phyloP scores from a whole-genome alignment of 129 eudicot species.

The Helianthus tuberosus region DNA sequence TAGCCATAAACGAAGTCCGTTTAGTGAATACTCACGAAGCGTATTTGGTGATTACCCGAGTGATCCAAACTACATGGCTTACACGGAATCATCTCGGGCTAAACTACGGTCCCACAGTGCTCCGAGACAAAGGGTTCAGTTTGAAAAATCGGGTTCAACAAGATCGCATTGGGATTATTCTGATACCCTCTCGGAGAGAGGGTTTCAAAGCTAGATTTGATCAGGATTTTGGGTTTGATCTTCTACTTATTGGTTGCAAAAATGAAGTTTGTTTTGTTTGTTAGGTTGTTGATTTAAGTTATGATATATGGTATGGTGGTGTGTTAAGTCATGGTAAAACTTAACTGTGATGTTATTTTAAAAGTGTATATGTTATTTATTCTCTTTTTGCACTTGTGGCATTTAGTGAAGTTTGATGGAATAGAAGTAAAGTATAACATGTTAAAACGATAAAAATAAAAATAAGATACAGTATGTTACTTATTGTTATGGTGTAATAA shows the following conservation, averaged over 20 bases:
- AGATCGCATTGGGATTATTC: conserved; percentile 54
- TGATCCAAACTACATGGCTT: conserved; percentile 81
- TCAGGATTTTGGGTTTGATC: not conserved
- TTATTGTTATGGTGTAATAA: no score
- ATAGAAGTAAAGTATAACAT: not conserved
- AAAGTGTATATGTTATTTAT: conserved; percentile 16
- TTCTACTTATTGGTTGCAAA: conserved; percentile 15
- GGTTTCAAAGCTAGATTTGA: conserved; percentile 33
- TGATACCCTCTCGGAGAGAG: conserved; percentile 62
- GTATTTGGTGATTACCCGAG: conserved; percentile 56
- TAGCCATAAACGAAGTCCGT: conserved; percentile 55
- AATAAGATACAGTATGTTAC: not conserved
- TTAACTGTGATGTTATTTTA: conserved; percentile 9
- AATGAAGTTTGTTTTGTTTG: conserved; percentile 15
- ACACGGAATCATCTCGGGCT: conserved; percentile 77
- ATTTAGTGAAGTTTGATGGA: not conserved
- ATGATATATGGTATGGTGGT: conserved; percentile 2
- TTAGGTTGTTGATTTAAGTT: conserved; percentile 24
- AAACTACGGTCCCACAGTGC: conserved; percentile 87
- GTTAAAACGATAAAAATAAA: not conserved
- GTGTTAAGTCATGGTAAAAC: conserved; percentile 23
- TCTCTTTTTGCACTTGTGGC: not conserved
- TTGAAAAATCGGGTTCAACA: conserved; percentile 46
- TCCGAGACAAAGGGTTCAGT: conserved; percentile 66
- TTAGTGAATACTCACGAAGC: conserved; percentile 64